Evolutionary conservation across 345 rosid species (phyloP), one percentile per base, ranked within the genome.

Genomic region (Eucalyptus virginea): DNA sequence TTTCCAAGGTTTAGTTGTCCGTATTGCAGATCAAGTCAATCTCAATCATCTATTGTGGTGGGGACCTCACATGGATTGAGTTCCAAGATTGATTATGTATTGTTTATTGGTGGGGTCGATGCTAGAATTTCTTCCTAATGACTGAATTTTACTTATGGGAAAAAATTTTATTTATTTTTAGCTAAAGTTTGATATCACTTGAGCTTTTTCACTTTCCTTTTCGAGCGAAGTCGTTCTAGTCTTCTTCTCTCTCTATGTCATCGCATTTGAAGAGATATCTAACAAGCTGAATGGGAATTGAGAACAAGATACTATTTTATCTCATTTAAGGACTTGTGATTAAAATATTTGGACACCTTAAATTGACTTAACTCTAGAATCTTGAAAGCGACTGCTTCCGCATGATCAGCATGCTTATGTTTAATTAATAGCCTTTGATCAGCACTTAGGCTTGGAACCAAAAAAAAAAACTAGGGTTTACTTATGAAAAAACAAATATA

Each of bases 91-190:
- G 26, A 72, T 72, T 72, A 72, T 19, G 15, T 9, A 77, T 40
- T 77, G 0, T 40, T 40, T 23, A 21, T 40, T 6, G 7, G 47
- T 21, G 30, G 30, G 16, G 47, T 11, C 45, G 13, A 37, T 12
- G 85, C 9, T 40, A 40, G 47, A 21, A 40, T 77, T 40, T 40
- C 47, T 40, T 40, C 5, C 47, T 37, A 37, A 77, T 1, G 5
- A 37, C 2, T 19, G 83, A 77, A 28, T 77, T 13, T 62, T 10
- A 2, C 16, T 19, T 11, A 3, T 0, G 1, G 13, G 24, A n/a
- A n/a, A n/a, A 11, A 5, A 9, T 6, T 1, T 34, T 34, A 1
- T 17, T 21, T 56, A 56, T 56, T 56, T 56, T 56, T 24, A 56
- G 26, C 26, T 19, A 23, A 72, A 72, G 83, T 37, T 72, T 12